phyloP scores from a whole-genome alignment of 768 basidiomycete genomes.

The Suillus lakei region DNA sequence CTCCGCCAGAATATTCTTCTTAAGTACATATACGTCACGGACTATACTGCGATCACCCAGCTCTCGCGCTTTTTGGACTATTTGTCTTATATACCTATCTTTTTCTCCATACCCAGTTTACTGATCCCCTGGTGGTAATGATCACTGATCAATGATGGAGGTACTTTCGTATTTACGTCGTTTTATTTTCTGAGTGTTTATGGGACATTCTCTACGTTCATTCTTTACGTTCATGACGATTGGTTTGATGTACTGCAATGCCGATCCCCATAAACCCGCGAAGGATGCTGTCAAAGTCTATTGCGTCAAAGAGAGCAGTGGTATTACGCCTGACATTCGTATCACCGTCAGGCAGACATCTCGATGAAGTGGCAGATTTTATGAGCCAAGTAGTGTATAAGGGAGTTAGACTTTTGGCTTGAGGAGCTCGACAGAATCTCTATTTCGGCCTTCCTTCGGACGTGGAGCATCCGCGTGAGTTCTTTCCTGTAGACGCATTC shows the following conservation, averaged over 20 bases:
- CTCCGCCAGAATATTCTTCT: conserved; percentile 11
- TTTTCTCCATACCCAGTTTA: background rate
- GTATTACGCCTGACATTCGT: background rate
- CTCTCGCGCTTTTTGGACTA: background rate
- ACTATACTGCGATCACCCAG: background rate
- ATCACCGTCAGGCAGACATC: conserved; percentile 22
- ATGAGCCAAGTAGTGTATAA: conserved; percentile 33
- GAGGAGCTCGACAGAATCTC: conserved; percentile 56
- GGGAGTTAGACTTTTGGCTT: conserved; percentile 17
- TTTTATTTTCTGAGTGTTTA: background rate
- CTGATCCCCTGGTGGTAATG: background rate
- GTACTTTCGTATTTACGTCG: background rate
- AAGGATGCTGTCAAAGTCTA: background rate
- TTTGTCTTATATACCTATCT: background rate
- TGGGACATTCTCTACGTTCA: background rate
- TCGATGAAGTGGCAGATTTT: conserved; percentile 31
- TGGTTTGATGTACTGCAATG: background rate
- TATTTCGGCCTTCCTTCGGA: conserved; percentile 91
- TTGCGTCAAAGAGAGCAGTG: background rate
- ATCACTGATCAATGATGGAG: background rate
- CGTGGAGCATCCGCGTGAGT: conserved; percentile 77
- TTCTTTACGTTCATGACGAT: background rate
- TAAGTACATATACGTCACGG: background rate
- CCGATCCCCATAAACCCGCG: background rate
- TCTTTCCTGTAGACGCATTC: conserved; percentile 61